Evolutionary conservation across 2,329 filamentous ascomycete genomes (phyloP).

Genomic region (Aspergillus neoniger): DNA sequence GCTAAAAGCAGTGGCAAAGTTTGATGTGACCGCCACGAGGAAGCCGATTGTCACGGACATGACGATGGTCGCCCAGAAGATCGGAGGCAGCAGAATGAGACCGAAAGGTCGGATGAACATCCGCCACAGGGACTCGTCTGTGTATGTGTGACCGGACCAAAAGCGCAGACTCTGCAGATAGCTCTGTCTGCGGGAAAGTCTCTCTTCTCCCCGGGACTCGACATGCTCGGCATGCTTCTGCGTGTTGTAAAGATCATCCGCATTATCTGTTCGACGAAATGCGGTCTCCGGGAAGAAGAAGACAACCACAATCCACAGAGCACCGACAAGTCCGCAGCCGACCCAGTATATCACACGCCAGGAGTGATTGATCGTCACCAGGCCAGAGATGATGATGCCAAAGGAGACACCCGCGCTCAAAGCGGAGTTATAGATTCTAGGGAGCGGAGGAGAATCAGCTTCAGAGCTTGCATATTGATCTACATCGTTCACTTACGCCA

Average conservation of each 20-base stretch:
- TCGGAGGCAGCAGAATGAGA: constrained; percentile 18
- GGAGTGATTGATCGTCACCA: constrained; percentile 33
- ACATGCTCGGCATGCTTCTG: neutral
- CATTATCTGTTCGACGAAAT: neutral
- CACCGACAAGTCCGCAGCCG: neutral
- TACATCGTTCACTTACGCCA: neutral
- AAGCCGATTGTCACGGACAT: constrained; percentile 30
- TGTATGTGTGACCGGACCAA: constrained; percentile 35
- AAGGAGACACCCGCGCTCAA: constrained; percentile 18
- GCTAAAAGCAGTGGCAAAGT: constrained; percentile 21
- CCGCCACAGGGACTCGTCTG: constrained; percentile 21
- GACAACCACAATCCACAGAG: neutral
- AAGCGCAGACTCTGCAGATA: constrained; percentile 1
- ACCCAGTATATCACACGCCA: constrained; percentile 37
- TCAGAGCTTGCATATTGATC: constrained; percentile 38
- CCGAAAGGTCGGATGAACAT: constrained; percentile 21
- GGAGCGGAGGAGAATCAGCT: constrained; percentile 36
- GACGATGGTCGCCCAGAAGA: constrained; percentile 23
- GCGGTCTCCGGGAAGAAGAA: constrained; percentile 11
- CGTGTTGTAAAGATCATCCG: neutral
- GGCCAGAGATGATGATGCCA: constrained; percentile 36
- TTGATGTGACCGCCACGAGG: constrained; percentile 28
- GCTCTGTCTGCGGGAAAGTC: neutral
- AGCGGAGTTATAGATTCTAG: constrained; percentile 25
- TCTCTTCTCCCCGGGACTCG: neutral